Evolutionary conservation across 192 early-diverging fungal genomes (phyloP).

Genomic region (Mortierella claussenii): DNA sequence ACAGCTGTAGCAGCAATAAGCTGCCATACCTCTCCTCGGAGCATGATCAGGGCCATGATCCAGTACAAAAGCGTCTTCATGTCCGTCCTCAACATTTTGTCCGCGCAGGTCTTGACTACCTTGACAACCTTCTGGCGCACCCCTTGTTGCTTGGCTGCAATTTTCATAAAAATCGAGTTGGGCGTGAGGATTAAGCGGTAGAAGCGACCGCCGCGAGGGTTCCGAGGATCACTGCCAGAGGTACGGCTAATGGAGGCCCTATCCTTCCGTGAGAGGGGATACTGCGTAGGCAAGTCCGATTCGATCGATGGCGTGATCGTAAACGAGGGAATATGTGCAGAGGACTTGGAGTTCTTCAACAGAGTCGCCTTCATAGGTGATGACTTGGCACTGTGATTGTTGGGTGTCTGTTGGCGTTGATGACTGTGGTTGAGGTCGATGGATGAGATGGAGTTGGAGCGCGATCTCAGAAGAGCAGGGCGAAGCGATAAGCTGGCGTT

Average conservation of each 20-base stretch:
- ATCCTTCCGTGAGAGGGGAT: slow-evolving; percentile 41
- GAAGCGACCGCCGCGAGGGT: slow-evolving; percentile 16
- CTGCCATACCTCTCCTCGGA: slow-evolving; percentile 49
- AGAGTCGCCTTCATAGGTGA: slow-evolving; percentile 30
- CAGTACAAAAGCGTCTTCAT: slow-evolving; percentile 51
- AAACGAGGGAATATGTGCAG: slow-evolving; percentile 44
- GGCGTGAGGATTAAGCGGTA: slow-evolving; percentile 43
- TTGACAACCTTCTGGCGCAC: slow-evolving; percentile 36
- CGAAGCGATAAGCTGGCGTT: slow-evolving; percentile 2
- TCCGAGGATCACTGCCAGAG: slow-evolving; percentile 17
- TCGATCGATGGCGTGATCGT: slow-evolving; percentile 51
- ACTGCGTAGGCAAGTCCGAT: slow-evolving; percentile 38
- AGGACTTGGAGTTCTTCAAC: slow-evolving; percentile 41
- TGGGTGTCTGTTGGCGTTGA: neutral
- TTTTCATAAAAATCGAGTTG: slow-evolving; percentile 48
- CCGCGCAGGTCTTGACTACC: slow-evolving; percentile 47
- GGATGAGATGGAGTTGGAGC: slow-evolving; percentile 40
- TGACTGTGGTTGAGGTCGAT: slow-evolving; percentile 33
- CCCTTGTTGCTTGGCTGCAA: slow-evolving; percentile 21
- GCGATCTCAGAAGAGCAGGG: slow-evolving; percentile 19
- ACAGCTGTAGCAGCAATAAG: slow-evolving; percentile 44
- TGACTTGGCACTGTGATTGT: slow-evolving; percentile 3
- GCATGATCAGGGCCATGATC: slow-evolving; percentile 53
- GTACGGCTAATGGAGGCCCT: slow-evolving; percentile 19
- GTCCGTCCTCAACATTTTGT: slow-evolving; percentile 42